Conservation (phyloP, 2,329 filamentous ascomycete species). For the Botrytis cinerea region DNA sequence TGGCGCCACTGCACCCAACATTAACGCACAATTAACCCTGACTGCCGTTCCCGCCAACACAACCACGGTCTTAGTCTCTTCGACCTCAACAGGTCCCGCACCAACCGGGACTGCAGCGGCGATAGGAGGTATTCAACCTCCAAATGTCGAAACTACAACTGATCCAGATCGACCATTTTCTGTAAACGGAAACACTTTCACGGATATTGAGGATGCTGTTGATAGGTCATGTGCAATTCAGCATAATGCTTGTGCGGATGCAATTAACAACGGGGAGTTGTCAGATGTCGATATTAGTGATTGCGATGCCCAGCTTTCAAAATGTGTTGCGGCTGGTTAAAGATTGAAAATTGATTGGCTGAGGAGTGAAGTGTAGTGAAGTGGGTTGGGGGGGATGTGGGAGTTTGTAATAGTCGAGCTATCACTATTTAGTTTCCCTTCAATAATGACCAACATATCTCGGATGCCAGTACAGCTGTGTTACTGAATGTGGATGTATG, state of each 20-base stretch:
- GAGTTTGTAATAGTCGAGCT: not conserved
- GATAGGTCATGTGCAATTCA: constrained; percentile 15
- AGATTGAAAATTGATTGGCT: not conserved
- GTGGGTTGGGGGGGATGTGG: not conserved
- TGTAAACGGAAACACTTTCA: constrained; percentile 7
- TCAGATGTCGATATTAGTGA: constrained; percentile 4
- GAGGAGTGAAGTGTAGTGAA: not conserved
- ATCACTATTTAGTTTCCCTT: not conserved
- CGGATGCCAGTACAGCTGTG: not conserved
- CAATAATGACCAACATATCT: not conserved
- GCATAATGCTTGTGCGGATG: constrained; percentile 19
- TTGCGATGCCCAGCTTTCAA: constrained; percentile 9
- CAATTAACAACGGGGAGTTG: not conserved
- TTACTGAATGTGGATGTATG: not conserved
- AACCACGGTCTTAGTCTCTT: not conserved
- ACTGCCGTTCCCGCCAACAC: constrained; percentile 15
- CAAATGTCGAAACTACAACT: constrained; percentile 9
- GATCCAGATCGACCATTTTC: constrained; percentile 17
- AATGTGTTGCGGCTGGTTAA: not conserved
- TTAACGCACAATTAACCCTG: not conserved
- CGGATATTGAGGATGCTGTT: constrained; percentile 8
- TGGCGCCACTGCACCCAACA: not conserved
- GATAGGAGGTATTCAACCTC: constrained; percentile 2
- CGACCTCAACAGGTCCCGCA: not conserved
- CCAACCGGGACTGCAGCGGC: constrained; percentile 8